Base-by-base conservation (phyloP, 768 basidiomycete genomes). In the Lyophyllum decastes region DNA sequence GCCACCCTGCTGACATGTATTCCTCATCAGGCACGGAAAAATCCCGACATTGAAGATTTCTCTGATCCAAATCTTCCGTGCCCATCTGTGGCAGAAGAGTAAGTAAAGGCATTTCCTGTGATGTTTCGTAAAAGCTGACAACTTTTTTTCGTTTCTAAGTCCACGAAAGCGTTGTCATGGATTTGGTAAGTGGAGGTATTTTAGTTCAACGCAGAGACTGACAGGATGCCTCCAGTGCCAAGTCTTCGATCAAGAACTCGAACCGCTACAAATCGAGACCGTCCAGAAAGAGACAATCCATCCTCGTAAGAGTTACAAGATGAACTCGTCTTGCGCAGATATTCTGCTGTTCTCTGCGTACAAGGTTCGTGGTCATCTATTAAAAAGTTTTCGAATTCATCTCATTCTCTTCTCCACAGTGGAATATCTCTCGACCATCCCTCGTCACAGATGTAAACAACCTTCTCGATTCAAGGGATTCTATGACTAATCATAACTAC, bases 21-120 rank as follows among this genome's bases (percentile, higher is more conserved):
- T 51, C 33, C 30, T 62, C n/a, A n/a, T n/a, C n/a, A 90, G 90
- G 90, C 95, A 97, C 74, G 96, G 96, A 66, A 98, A 99, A 79
- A 96, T 98, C 61, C 95, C 95, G 12, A 97, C 95, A 2, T 77
- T 98, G 63, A 98, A 98, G 80, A 99, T 99, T 77, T 95, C 92
- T 75, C 86, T 98, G 78, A 99, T 99, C 65, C 97, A 98, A 69
- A 97, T 99, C 67, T 98, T 99, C 93, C 92, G 97, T 79, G 97
- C 97, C 41, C 97, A 99, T 74, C 85, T 99, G 78, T 98, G 97
- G 97, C 97, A 99, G 78, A 98, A 99, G 79, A 98, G 95, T 88
- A 72, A 73, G 89, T 85, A 62, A 55, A 59, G 21, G 10, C 30
- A 63, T 68, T 44, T 66, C 49, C 64, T 66, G 67, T 68, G 67